These are phyloP conservation scores for Clarireedia monteithiana DNA, from an alignment of 2,329 filamentous ascomycete species.

Conservation along the genomic window DNA sequence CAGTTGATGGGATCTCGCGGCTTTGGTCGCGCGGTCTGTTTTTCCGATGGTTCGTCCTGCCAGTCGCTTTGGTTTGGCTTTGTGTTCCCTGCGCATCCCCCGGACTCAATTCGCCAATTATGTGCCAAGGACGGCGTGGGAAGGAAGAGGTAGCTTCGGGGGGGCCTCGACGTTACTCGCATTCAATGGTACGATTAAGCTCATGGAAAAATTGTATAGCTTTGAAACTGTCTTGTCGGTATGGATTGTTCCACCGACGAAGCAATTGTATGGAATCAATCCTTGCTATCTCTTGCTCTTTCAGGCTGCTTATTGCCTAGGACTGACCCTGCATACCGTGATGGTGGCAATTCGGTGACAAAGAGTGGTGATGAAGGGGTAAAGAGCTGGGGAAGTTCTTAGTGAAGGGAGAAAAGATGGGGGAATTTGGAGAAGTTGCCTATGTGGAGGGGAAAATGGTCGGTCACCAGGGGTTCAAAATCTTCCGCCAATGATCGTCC, in stretches of 20 bases:
- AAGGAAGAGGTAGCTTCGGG: background rate
- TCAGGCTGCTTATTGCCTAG: no score
- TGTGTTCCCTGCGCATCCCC: no score
- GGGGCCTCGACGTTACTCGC: no score
- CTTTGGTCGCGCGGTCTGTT: background rate
- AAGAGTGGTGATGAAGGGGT: background rate
- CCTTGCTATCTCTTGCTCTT: background rate
- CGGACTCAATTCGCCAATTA: background rate
- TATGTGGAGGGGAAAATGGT: background rate
- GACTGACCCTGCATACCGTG: conserved; percentile 2
- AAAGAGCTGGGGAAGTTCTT: background rate
- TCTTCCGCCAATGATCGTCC: conserved; percentile 8
- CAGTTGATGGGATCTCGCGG: background rate
- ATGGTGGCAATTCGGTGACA: background rate
- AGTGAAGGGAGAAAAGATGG: conserved; percentile 6
- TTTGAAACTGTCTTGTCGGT: conserved; percentile 2
- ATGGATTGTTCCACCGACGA: conserved; percentile 11
- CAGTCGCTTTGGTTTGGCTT: no score
- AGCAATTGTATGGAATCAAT: background rate
- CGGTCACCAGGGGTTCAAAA: conserved; percentile 6
- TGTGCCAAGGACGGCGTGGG: background rate
- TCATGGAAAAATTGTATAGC: conserved; percentile 6
- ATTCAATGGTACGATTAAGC: background rate
- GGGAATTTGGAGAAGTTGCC: conserved; percentile 9
- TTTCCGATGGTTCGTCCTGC: no score